A percentile compares a stretch with the other conserved stretches of the same genome.
phyloP scores from a whole-genome alignment of 2,329 filamentous ascomycete species.

The Pseudogymnoascus sp. region DNA sequence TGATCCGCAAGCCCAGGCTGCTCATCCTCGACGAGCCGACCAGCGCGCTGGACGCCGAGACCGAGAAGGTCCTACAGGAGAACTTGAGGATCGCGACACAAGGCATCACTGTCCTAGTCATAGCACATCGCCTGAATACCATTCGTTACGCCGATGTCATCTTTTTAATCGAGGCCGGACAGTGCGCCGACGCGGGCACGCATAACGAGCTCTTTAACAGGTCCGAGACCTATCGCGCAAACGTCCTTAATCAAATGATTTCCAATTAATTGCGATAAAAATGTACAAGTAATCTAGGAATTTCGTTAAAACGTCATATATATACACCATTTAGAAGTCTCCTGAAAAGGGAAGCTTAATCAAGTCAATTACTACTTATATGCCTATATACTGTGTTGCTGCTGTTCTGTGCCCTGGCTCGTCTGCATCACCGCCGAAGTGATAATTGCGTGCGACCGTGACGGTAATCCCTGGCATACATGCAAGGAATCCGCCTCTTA shows the following conservation, averaged over 20 bases:
- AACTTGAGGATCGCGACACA: background rate
- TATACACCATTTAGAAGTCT: background rate
- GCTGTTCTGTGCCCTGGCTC: too few relatives aligned
- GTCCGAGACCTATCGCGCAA: constrained; percentile 21
- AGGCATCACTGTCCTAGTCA: constrained; percentile 40
- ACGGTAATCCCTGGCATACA: too few relatives aligned
- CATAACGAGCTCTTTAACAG: constrained; percentile 21
- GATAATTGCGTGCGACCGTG: too few relatives aligned
- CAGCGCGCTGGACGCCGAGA: constrained; percentile 58
- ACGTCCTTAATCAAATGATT: constrained; percentile 5
- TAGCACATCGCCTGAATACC: constrained; percentile 26
- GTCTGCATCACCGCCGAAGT: too few relatives aligned
- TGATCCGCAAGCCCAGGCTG: constrained; percentile 58
- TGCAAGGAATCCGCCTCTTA: too few relatives aligned
- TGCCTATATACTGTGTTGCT: too few relatives aligned
- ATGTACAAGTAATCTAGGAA: background rate
- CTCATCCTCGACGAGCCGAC: constrained; percentile 69
- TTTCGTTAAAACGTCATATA: background rate
- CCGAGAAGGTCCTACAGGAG: constrained; percentile 45
- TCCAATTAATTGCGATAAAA: background rate
- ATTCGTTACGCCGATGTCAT: constrained; percentile 25
- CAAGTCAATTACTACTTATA: too few relatives aligned
- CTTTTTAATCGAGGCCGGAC: constrained; percentile 24
- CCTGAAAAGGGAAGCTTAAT: too few relatives aligned
- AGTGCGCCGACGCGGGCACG: constrained; percentile 23